Base-by-base conservation (phyloP, 768 basidiomycete genomes). In the Macrocybe gigantea region DNA sequence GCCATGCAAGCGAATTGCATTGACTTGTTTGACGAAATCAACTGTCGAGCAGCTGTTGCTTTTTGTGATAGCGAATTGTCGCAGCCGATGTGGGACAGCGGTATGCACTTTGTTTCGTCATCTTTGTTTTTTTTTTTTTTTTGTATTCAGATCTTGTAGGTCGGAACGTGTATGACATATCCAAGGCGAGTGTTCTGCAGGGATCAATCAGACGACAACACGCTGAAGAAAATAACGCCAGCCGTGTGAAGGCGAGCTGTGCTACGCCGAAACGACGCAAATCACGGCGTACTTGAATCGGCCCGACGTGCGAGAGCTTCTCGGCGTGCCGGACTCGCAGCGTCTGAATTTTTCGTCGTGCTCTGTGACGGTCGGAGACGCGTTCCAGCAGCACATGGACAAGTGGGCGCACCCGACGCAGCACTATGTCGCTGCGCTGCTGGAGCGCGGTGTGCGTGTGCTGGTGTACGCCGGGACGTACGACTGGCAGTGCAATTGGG, bases 401-500 rank as follows among this genome's bases (percentile, higher is more conserved):
- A 83, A 60, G 41, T 60, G 57, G 57, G 53, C 41, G 9, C 66
- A 70, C 10, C 72, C 78, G 51, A 73, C 84, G 38, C 74, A 83
- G 63, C 65, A 80, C 67, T 83, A 88, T 58, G 79, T 88, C 50
- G 70, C 80, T 5, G 51, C 44, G 12, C 76, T 92, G 35, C 75
- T 92, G 7, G 88, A 92, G 49, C 77, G 87, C n/a, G 84, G 83
- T 1, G 65, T 93, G 13, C 78, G 82, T 5, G 68, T 88, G 33
- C 72, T 92, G 37, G 81, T 85, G 41, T 88, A 88, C 53, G 82
- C 82, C 1, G 85, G 85, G 13, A 83, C 79, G 38, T 83, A 82
- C 53, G 84, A 87, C 56, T 88, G 84, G 83, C 83, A 83, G 51
- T 89, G 86, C 59, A 87, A 88, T 59, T 86, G 80, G 79, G 65